A percentile compares a stretch with the other conserved stretches of the same genome.
Evolutionary conservation across 768 basidiomycete genomes (phyloP).

Genomic region (Leucogyrophana mollusca): DNA sequence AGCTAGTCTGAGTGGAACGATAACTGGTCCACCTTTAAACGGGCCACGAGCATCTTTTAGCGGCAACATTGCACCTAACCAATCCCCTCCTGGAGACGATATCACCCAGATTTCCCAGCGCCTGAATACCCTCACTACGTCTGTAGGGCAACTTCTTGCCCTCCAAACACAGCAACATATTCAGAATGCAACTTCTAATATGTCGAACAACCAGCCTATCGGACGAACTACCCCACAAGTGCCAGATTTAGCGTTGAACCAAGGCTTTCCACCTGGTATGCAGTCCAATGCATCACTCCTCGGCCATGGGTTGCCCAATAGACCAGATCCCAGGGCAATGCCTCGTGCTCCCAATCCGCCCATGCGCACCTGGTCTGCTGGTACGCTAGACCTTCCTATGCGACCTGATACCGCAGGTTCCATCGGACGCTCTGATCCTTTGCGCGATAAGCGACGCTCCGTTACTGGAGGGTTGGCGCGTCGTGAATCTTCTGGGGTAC

Average conservation of each 20-base stretch:
- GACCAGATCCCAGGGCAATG: conserved; percentile 60
- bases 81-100: conserved; percentile 65
- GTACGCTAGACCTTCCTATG: conserved; percentile 71
- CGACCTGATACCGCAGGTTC: conserved; percentile 44
- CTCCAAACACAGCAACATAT: conserved; percentile 73
- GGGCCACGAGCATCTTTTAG: conserved; percentile 63
- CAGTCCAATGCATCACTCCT: conserved; percentile 40
- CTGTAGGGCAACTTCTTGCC: conserved; percentile 82
- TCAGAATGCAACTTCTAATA: conserved; percentile 41
- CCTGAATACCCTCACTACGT: conserved; percentile 75
- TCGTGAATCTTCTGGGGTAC: conserved; percentile 73
- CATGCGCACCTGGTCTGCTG: conserved; percentile 83
- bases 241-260: conserved; percentile 47
- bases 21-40: conserved; percentile 28
- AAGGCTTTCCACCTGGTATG: conserved; percentile 34
- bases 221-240: conserved; percentile 32
- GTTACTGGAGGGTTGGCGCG: conserved; percentile 60
- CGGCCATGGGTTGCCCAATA: conserved; percentile 61
- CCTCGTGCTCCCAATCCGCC: conserved; percentile 68
- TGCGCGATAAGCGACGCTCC: conserved; percentile 75
- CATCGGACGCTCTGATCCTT: conserved; percentile 36
- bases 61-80: conserved; percentile 71
- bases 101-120: conserved; percentile 75
- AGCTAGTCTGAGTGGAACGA: conserved; percentile 32
- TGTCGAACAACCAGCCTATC: conserved; percentile 26